phyloP scores from a whole-genome alignment of 169 alveolate species.

The Eimeria sp. region DNA sequence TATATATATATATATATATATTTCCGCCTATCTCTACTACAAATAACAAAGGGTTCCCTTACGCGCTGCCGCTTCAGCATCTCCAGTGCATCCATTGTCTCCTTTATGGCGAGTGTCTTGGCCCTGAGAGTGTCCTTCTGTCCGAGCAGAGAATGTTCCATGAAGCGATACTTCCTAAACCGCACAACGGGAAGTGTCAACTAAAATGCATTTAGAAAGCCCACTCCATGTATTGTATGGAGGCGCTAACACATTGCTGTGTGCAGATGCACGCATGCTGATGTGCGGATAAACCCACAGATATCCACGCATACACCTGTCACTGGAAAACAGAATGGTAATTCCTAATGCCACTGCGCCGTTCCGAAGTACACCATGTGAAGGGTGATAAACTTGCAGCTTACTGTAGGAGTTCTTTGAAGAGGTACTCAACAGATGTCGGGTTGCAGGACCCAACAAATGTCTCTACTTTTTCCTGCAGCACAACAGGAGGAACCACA shows the following conservation, averaged over 20 bases:
- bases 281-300: neutral
- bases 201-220: neutral
- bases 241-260: no score
- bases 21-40: neutral
- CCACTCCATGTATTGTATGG: neutral
- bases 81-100: slow-evolving; percentile 37
- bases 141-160: slow-evolving; percentile 45
- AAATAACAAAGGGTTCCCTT: neutral
- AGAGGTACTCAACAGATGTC: slow-evolving; percentile 29
- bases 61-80: slow-evolving; percentile 54
- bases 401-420: slow-evolving; percentile 52
- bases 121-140: slow-evolving; percentile 60
- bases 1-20: no score
- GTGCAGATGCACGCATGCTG: neutral
- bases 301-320: no score
- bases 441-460: slow-evolving; percentile 61
- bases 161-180: slow-evolving; percentile 47
- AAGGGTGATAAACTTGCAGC: neutral
- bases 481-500: neutral
- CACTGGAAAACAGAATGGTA: no score
- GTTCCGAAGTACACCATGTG: neutral
- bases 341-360: neutral
- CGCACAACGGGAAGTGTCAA: neutral
- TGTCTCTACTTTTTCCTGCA: slow-evolving; percentile 62
- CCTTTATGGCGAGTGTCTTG: slow-evolving; percentile 40